A percentile compares a stretch with the other conserved stretches of the same genome.
phyloP scores from a whole-genome alignment of 306 rosid species.

The Canavalia ensiformis region DNA sequence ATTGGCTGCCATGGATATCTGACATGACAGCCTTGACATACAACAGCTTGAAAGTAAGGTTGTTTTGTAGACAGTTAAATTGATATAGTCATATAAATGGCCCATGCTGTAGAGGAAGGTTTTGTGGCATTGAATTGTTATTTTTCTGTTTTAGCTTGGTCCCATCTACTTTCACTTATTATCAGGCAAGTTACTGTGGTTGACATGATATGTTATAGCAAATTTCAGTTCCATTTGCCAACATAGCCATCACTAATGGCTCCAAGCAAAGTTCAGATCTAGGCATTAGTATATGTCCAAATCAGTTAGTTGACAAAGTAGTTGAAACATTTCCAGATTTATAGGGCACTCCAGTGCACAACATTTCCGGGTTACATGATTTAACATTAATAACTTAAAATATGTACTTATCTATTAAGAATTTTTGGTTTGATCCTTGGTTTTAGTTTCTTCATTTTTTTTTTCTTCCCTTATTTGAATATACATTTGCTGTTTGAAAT shows the following conservation, averaged over 20 bases:
- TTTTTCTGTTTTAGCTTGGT: neutral
- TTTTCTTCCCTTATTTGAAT: too few relatives aligned
- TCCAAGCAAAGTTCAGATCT: too few relatives aligned
- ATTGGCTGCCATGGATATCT: constrained; percentile 37
- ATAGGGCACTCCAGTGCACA: too few relatives aligned
- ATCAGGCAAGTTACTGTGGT: constrained; percentile 2
- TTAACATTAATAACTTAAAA: too few relatives aligned
- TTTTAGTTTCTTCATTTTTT: too few relatives aligned
- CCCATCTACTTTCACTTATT: neutral
- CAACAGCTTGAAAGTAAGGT: constrained; percentile 45
- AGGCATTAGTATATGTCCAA: too few relatives aligned
- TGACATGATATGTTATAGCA: neutral
- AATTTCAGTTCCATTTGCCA: neutral
- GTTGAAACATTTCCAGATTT: too few relatives aligned
- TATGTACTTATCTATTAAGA: too few relatives aligned
- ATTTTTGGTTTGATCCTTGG: too few relatives aligned
- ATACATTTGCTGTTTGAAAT: too few relatives aligned
- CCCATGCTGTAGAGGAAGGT: constrained; percentile 28
- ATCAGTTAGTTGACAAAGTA: too few relatives aligned
- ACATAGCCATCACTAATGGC: neutral
- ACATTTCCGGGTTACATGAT: too few relatives aligned
- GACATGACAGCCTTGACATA: constrained; percentile 12
- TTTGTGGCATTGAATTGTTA: neutral
- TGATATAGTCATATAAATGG: constrained; percentile 40
- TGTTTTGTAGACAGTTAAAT: constrained; percentile 39